These are phyloP conservation scores for Globisporangium cystogenes DNA, from an alignment of 352 stramenopile species.

Conservation along the genomic window DNA sequence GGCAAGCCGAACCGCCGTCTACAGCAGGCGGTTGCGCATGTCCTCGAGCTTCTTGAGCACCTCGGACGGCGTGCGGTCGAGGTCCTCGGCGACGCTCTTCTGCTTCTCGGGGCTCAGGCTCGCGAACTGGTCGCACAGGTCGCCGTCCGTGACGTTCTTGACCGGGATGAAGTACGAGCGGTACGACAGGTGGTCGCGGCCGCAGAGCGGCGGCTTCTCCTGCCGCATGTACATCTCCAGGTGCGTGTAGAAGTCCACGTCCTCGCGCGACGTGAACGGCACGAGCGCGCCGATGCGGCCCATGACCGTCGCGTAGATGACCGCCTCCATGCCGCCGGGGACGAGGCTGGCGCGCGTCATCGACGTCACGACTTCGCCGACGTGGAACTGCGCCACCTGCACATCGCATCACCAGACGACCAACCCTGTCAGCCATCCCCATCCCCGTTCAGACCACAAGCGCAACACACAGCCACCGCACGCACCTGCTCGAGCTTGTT, in stretches of 20 bases:
- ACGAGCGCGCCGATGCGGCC: slow-evolving; percentile 96
- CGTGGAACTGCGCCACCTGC: slow-evolving; percentile 92
- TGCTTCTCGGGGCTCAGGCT: slow-evolving; percentile 92
- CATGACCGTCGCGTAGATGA: slow-evolving; percentile 97
- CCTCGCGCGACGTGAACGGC: slow-evolving; percentile 95
- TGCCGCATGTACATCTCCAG: slow-evolving; percentile 96
- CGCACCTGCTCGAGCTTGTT: slow-evolving; percentile 96
- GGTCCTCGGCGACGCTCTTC: slow-evolving; percentile 93
- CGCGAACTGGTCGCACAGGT: slow-evolving; percentile 97
- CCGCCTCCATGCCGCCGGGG: slow-evolving; percentile 92
- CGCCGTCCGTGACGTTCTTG: slow-evolving; percentile 98
- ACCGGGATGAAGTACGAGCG: slow-evolving; percentile 97
- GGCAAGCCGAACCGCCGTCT: slow-evolving; percentile 27
- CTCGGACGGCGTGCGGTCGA: slow-evolving; percentile 95
- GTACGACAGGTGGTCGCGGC: slow-evolving; percentile 96
- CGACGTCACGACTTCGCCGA: slow-evolving; percentile 98
- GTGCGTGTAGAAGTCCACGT: slow-evolving; percentile 98
- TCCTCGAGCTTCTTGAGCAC: slow-evolving; percentile 99
- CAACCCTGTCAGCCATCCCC: no score
- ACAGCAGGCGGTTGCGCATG: slow-evolving; percentile 95
- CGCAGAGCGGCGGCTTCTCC: slow-evolving; percentile 89
- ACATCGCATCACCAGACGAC: neutral
- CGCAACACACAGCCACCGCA: no score
- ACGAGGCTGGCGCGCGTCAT: slow-evolving; percentile 96
- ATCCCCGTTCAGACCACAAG: no score